Evolutionary conservation across 441 rosid species (phyloP).

Genomic region (Capsella rubella): DNA sequence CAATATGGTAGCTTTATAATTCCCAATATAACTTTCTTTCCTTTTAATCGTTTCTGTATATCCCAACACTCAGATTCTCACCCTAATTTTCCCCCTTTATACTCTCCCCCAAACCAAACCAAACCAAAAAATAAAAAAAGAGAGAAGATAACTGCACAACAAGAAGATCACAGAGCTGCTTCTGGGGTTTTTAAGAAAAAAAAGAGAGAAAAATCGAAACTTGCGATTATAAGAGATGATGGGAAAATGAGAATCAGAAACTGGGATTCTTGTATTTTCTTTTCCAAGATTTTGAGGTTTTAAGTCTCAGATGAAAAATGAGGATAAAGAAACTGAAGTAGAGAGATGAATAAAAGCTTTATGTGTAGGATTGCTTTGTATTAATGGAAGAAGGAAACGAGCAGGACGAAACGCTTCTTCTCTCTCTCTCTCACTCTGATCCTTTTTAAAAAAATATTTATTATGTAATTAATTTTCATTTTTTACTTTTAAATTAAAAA

Average conservation of each 20-base stretch:
- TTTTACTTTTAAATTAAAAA: neutral
- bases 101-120: neutral
- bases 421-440: conserved; percentile 38
- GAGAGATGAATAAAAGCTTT: conserved; percentile 26
- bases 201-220: conserved; percentile 4
- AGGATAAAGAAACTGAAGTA: conserved; percentile 38
- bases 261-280: neutral
- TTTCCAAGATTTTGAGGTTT: neutral
- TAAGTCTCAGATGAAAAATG: neutral
- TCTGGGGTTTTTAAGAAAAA: conserved; percentile 7
- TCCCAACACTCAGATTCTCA: conserved; percentile 39
- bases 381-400: conserved; percentile 45
- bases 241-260: conserved; percentile 34
- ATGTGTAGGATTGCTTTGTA: conserved; percentile 38
- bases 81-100: neutral
- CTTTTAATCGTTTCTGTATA: conserved; percentile 21
- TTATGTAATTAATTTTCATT: conserved; percentile 19
- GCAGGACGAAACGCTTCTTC: conserved; percentile 47
- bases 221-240: neutral
- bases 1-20: conserved; percentile 41
- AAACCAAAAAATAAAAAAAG: neutral
- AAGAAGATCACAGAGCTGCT: neutral
- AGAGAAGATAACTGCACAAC: conserved; percentile 3
- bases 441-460: conserved; percentile 14
- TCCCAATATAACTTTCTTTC: conserved; percentile 36